Evolutionary conservation across 2,329 filamentous ascomycete genomes (phyloP).

Genomic region (Magnaporthiopsis poae): DNA sequence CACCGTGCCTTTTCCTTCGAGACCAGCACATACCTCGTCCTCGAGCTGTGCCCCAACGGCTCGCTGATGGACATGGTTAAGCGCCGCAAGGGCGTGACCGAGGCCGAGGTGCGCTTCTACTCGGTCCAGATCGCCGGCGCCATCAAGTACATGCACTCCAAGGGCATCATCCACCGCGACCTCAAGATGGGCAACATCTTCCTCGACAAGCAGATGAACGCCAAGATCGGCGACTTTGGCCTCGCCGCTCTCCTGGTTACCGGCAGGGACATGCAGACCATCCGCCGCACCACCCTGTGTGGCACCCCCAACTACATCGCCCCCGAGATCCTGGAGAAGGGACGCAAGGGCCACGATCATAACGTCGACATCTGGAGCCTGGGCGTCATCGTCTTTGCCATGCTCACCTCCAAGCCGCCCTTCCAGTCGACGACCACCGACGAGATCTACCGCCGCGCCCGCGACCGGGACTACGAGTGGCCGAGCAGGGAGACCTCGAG

Average conservation of each 20-base stretch:
- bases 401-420: conserved; percentile 90
- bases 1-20: conserved; percentile 86
- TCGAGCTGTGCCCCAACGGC: conserved; percentile 90
- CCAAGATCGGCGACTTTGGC: conserved; percentile 96
- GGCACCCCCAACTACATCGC: conserved; percentile 98
- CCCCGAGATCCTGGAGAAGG: conserved; percentile 89
- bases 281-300: conserved; percentile 82
- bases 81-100: conserved; percentile 76
- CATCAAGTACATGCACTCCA: conserved; percentile 93
- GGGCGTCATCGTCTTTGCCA: conserved; percentile 96
- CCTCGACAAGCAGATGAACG: conserved; percentile 86
- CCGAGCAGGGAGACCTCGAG: conserved; percentile 47
- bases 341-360: conserved; percentile 88
- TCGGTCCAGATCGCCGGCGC: conserved; percentile 91
- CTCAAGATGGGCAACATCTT: conserved; percentile 98
- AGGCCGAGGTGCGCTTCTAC: conserved; percentile 89
- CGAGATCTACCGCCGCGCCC: conserved; percentile 67
- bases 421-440: conserved; percentile 88
- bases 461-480: conserved; percentile 70
- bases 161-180: conserved; percentile 92
- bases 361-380: conserved; percentile 98
- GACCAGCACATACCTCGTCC: conserved; percentile 80
- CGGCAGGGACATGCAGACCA: conserved; percentile 76
- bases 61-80: conserved; percentile 98
- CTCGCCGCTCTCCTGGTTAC: conserved; percentile 85